Base-by-base conservation (phyloP, 2,329 filamentous ascomycete species). In the Malbranchea zuffiana region DNA sequence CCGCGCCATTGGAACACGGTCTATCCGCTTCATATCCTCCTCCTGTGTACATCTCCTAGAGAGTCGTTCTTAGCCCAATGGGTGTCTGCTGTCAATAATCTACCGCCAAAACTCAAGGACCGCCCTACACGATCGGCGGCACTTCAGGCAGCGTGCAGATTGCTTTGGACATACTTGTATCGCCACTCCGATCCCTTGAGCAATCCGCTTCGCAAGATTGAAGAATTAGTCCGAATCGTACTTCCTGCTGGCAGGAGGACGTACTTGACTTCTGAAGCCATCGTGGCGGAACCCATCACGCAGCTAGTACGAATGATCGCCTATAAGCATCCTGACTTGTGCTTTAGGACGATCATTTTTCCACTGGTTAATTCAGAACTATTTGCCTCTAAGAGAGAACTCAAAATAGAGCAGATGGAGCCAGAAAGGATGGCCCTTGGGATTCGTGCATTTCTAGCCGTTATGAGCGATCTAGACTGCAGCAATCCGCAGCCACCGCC, bases 361-460 rank as follows among this genome's bases (percentile, higher is more conserved):
- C 90, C 88, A 3, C 65, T 98, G 24, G 82, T 98, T 53, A 94
- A 93, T 54, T 85, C 86, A 1, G 88, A 95, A 35, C 67, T 86
- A n/a, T 90, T 95, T 54, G 69, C 74, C 18, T 75, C 78, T 12
- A 69, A 68, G 67, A 83, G 79, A 50, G 83, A 94, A 29, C 64
- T 90, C 27, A 86, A 77, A 53, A 82, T 95, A 18, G 90, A 96
- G 53, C 84, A 92, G 52, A 71, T 98, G 44, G 90, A 98, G 44
- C 90, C 92, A 0, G 92, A 98, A 54, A 81, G 84, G 50, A 93
- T 95, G 63, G 88, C 96, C n/a, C 82, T 98, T 48, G 90, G 87
- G 2, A 98, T 98, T 44, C 76, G 86, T 44, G 83, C 90, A 3
- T 98, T 96, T 55, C 69, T 98, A 18, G 83, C 82, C 20, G 85